Evolutionary conservation across 495 filamentous ascomycete species (phyloP).

Genomic region (Penicillium paxilli): DNA sequence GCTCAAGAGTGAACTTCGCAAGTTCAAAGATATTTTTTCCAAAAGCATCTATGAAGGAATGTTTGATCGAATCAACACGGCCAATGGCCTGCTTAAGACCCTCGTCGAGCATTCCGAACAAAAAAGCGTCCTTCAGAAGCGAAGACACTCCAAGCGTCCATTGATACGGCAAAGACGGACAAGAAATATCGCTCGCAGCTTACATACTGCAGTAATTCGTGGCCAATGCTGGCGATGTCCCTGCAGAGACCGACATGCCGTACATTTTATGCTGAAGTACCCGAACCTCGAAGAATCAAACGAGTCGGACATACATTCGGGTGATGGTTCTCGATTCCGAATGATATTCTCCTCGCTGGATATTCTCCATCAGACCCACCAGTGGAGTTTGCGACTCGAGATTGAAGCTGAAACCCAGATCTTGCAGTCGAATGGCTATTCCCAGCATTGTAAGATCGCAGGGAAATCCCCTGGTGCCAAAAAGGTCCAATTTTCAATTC

Average conservation of each 20-base stretch:
- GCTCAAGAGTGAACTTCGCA: conserved; percentile 2
- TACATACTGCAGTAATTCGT: conserved; percentile 11
- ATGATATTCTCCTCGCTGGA: not conserved
- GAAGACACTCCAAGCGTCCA: not conserved
- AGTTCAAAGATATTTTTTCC: conserved; percentile 21
- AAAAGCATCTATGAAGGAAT: conserved; percentile 23
- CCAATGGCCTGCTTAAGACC: conserved; percentile 18
- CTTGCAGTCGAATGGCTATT: not conserved
- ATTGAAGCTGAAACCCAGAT: not conserved
- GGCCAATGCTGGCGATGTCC: conserved; percentile 23
- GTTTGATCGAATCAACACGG: conserved; percentile 16
- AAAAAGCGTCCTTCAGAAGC: not conserved
- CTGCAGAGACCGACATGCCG: conserved; percentile 18
- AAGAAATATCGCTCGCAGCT: conserved; percentile 15
- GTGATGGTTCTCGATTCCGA: conserved; percentile 7
- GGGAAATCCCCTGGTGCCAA: not conserved
- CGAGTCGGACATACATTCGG: not conserved
- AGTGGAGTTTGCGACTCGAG: not conserved
- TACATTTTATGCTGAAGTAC: not conserved
- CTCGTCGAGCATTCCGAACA: conserved; percentile 10
- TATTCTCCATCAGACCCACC: not conserved
- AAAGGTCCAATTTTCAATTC: not conserved
- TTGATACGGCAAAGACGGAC: not conserved
- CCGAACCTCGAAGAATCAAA: not conserved
- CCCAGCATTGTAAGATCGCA: not conserved